Percentiles rank a stretch among this genome's conserved stretches.
Conservation (phyloP, 352 stramenopile genomes). For the Blastocystis sp. region DNA sequence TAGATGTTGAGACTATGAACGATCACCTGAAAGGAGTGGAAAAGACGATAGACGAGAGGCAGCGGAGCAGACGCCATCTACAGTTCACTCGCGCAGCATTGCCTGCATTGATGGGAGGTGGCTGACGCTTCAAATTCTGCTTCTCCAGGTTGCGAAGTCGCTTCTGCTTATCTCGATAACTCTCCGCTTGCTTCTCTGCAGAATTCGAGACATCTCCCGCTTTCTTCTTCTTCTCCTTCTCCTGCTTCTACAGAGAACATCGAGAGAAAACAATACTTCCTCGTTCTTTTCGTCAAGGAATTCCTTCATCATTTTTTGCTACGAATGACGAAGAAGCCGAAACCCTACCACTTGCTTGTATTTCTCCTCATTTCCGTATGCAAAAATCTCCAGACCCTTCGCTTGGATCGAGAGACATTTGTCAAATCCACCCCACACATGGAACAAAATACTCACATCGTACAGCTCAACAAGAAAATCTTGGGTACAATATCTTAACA, state of each 20-base stretch:
- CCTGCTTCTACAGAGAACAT: neutral
- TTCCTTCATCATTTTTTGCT: constrained; percentile 50
- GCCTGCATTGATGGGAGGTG: constrained; percentile 18
- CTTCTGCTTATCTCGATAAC: neutral
- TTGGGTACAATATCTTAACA: constrained; percentile 29
- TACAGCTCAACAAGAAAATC: constrained; percentile 28
- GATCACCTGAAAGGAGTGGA: constrained; percentile 44
- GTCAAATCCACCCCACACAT: constrained; percentile 17
- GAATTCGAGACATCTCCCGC: neutral
- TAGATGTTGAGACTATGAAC: constrained; percentile 45
- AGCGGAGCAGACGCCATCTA: constrained; percentile 16
- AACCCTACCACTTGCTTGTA: constrained; percentile 33
- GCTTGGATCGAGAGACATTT: constrained; percentile 42
- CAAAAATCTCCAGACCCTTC: constrained; percentile 28
- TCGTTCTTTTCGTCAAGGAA: constrained; percentile 49
- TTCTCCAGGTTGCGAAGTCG: constrained; percentile 1
- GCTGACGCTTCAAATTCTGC: neutral
- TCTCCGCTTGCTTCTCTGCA: neutral
- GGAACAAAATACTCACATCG: constrained; percentile 43
- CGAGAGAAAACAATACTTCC: neutral
- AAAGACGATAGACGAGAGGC: constrained; percentile 52
- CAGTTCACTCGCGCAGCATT: neutral
- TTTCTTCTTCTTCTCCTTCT: constrained; percentile 33
- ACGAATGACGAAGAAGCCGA: neutral
- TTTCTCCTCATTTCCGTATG: constrained; percentile 27